Conservation (phyloP, 2,329 filamentous ascomycete species). For the Monilinia laxa region DNA sequence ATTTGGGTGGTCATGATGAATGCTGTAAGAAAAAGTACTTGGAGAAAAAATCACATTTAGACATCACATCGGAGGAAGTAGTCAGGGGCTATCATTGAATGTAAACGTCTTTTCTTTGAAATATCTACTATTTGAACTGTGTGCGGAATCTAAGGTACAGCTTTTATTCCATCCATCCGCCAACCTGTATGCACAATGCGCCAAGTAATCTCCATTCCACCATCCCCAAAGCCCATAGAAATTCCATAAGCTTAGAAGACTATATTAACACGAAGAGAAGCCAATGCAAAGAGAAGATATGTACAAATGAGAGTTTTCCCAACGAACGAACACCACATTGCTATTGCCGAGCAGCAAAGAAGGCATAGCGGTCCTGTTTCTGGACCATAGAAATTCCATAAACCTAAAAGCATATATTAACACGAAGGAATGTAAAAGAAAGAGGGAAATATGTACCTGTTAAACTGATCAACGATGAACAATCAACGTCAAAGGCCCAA, state of each 20-base stretch:
- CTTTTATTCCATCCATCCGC: constrained; percentile 3
- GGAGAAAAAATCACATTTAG: neutral
- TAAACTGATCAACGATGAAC: no score
- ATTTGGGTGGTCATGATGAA: neutral
- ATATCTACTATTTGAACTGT: neutral
- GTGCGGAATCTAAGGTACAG: constrained; percentile 3
- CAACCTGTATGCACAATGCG: neutral
- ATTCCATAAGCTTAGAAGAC: neutral
- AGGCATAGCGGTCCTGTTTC: neutral
- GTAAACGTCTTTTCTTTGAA: neutral
- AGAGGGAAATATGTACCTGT: no score
- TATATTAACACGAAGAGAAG: neutral
- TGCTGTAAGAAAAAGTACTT: neutral
- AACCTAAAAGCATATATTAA: no score
- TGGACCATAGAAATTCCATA: neutral
- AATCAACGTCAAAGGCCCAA: no score
- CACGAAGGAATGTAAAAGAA: no score
- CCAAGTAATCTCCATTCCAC: neutral
- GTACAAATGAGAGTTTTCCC: neutral
- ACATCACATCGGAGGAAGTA: neutral
- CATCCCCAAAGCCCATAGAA: no score
- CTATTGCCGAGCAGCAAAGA: neutral
- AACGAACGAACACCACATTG: neutral
- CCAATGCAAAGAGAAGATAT: neutral
- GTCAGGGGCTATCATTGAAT: neutral